A percentile compares a stretch with the other conserved stretches of the same genome.
Conservation (phyloP, 2,329 filamentous ascomycete genomes). For the Colletotrichum australisinense region DNA sequence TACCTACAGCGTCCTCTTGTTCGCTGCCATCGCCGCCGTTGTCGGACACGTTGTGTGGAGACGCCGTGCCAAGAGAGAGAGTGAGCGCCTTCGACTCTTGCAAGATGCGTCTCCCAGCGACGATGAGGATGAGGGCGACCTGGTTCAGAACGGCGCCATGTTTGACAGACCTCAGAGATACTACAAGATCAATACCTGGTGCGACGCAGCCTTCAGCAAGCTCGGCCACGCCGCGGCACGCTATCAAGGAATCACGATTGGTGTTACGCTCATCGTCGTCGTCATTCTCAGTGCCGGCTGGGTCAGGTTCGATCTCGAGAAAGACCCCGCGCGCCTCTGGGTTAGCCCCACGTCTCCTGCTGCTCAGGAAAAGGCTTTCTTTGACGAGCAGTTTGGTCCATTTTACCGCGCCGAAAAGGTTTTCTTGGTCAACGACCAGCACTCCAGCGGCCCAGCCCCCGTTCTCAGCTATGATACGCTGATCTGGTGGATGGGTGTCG, state of each 20-base stretch:
- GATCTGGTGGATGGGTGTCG: constrained; percentile 93
- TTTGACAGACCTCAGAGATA: constrained; percentile 81
- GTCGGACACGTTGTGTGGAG: constrained; percentile 82
- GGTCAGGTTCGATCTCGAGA: constrained; percentile 90
- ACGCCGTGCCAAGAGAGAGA: constrained; percentile 78
- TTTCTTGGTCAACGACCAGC: constrained; percentile 91
- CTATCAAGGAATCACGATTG: constrained; percentile 88
- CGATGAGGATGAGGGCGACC: constrained; percentile 92
- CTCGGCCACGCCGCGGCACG: constrained; percentile 84
- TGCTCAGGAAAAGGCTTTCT: constrained; percentile 92
- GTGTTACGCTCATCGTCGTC: constrained; percentile 79
- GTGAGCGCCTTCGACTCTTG: constrained; percentile 85
- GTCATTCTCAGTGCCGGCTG: constrained; percentile 86
- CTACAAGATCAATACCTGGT: constrained; percentile 86
- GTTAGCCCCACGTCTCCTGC: constrained; percentile 94
- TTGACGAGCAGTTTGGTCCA: constrained; percentile 91
- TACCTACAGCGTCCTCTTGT: constrained; percentile 81
- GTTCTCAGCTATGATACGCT: constrained; percentile 91
- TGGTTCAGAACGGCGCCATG: constrained; percentile 80
- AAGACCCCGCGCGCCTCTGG: constrained; percentile 91
- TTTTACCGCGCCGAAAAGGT: constrained; percentile 96
- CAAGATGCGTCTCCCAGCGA: constrained; percentile 88
- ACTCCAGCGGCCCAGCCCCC: constrained; percentile 71
- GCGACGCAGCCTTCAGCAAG: constrained; percentile 82
- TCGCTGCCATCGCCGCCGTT: constrained; percentile 73